These are phyloP conservation scores for Alternaria incomplexa DNA, from an alignment of 2,329 filamentous ascomycete genomes.

Conservation along the genomic window DNA sequence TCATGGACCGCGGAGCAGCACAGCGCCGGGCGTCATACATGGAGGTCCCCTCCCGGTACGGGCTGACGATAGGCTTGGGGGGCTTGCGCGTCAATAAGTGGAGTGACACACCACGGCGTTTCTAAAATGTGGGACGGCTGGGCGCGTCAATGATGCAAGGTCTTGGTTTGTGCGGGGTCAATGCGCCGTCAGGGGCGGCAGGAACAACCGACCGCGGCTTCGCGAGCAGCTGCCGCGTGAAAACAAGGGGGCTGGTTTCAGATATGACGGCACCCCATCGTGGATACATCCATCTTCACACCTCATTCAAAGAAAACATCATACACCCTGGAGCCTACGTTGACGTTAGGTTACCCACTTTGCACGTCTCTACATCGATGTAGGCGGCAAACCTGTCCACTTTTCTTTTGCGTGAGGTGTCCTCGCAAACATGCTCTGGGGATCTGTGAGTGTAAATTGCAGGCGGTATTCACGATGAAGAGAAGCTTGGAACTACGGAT, in stretches of 20 bases:
- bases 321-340: neutral
- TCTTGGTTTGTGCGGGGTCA: neutral
- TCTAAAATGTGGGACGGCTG: slow-evolving; percentile 3
- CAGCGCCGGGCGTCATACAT: neutral
- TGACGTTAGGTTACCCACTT: neutral
- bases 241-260: neutral
- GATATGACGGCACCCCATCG: neutral
- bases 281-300: neutral
- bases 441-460: neutral
- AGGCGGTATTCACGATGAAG: neutral
- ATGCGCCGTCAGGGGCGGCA: neutral
- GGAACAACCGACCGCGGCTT: neutral
- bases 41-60: neutral
- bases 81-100: slow-evolving; percentile 16
- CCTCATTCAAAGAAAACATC: neutral
- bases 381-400: neutral
- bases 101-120: slow-evolving; percentile 5
- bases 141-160: neutral
- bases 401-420: neutral
- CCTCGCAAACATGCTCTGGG: neutral
- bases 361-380: neutral
- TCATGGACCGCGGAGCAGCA: slow-evolving; percentile 1
- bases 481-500: neutral
- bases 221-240: slow-evolving; percentile 1
- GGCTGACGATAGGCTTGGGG: slow-evolving; percentile 4